A percentile compares a stretch with the other conserved stretches of the same genome.
These are phyloP conservation scores for Thraustochytrium sp. DNA, from an alignment of 352 stramenopile species.

Conservation along the genomic window DNA sequence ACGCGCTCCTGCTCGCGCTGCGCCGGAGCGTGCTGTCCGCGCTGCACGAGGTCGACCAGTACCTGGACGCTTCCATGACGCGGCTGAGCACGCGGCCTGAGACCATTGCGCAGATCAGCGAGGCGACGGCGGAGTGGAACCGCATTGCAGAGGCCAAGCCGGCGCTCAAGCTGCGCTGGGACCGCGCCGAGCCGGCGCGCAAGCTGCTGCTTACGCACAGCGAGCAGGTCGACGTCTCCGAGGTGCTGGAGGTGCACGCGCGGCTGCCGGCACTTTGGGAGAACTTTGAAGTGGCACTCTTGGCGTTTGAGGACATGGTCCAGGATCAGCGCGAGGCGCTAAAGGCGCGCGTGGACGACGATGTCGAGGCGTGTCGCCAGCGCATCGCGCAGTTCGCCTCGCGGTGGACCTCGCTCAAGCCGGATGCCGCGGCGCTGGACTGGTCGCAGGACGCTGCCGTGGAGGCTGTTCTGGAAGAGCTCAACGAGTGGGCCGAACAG, in stretches of 20 bases:
- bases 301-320: slow-evolving; percentile 91
- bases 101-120: slow-evolving; percentile 83
- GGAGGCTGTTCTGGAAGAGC: slow-evolving; percentile 66
- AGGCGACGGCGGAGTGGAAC: slow-evolving; percentile 79
- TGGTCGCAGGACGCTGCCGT: slow-evolving; percentile 57
- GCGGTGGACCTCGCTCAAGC: slow-evolving; percentile 75
- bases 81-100: slow-evolving; percentile 74
- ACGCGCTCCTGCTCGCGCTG: slow-evolving; percentile 72
- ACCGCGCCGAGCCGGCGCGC: slow-evolving; percentile 74
- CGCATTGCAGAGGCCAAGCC: slow-evolving; percentile 66
- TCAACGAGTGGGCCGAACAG: slow-evolving; percentile 76
- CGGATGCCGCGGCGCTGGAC: slow-evolving; percentile 66
- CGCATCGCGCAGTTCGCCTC: slow-evolving; percentile 80
- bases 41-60: slow-evolving; percentile 75
- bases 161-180: slow-evolving; percentile 59
- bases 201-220: slow-evolving; percentile 60
- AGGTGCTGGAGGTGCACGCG: slow-evolving; percentile 56
- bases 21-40: slow-evolving; percentile 68
- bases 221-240: slow-evolving; percentile 62
- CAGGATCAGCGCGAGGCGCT: slow-evolving; percentile 82
- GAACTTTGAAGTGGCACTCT: slow-evolving; percentile 84
- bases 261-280: slow-evolving; percentile 75
- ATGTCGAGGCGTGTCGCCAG: slow-evolving; percentile 77
- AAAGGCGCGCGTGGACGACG: slow-evolving; percentile 74
- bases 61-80: slow-evolving; percentile 75